Conservation (phyloP, 2,329 filamentous ascomycete genomes). For the Aspergillus carbonarius region DNA sequence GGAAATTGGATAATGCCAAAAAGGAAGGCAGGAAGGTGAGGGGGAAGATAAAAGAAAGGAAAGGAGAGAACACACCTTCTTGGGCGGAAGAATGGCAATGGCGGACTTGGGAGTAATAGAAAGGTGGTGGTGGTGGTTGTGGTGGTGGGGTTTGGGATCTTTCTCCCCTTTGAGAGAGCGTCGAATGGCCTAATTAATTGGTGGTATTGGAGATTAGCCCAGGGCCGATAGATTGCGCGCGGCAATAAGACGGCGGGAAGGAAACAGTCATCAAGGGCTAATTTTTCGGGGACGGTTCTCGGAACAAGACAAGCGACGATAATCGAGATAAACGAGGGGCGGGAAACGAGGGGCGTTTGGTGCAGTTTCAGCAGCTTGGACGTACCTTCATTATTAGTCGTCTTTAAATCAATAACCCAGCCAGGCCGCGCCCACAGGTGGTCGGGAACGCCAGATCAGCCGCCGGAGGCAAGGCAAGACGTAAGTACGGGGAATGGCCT, state of each 20-base stretch:
- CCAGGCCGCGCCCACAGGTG: not conserved
- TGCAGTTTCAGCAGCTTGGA: not conserved
- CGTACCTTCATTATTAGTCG: conserved; percentile 25
- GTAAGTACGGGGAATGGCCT: not conserved
- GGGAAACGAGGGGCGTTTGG: conserved; percentile 14
- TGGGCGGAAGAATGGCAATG: conserved; percentile 84
- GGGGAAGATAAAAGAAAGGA: conserved; percentile 6
- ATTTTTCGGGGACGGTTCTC: conserved; percentile 9
- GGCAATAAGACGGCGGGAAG: not conserved
- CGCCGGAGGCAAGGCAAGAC: not conserved
- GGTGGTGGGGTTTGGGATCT: conserved; percentile 54
- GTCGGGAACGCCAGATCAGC: not conserved
- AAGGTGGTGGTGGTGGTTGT: conserved; percentile 54
- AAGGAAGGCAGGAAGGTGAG: conserved; percentile 7
- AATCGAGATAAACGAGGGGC: conserved; percentile 21
- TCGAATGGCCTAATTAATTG: conserved; percentile 65
- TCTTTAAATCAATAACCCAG: not conserved
- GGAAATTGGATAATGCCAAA: not conserved
- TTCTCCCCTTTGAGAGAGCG: conserved; percentile 90
- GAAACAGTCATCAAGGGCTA: conserved; percentile 2
- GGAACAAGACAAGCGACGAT: conserved; percentile 15
- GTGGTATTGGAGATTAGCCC: conserved; percentile 2
- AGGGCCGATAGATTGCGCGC: not conserved
- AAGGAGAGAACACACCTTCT: conserved; percentile 66
- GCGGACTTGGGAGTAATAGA: conserved; percentile 82